Evolutionary conservation across 108 stramenopile species (phyloP).

Genomic region (Discostella stelligeroides): DNA sequence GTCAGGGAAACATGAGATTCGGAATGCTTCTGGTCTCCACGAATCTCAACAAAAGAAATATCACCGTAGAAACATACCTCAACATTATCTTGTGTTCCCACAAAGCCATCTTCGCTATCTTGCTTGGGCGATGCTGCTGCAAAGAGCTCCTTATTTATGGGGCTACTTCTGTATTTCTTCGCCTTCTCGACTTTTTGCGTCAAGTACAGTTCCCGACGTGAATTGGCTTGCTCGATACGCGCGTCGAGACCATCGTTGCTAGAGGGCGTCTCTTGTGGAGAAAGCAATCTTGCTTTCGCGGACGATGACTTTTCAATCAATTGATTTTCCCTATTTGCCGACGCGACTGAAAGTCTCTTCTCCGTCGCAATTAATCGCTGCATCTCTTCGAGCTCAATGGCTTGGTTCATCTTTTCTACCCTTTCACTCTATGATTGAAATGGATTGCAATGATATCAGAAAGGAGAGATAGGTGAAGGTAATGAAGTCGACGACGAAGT

Average conservation of each 20-base stretch:
- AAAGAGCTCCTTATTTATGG: neutral
- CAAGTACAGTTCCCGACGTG: neutral
- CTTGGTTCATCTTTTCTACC: neutral
- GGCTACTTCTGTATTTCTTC: neutral
- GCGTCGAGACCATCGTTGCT: neutral
- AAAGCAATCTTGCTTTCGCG: neutral
- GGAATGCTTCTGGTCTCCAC: too few relatives aligned
- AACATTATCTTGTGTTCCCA: too few relatives aligned
- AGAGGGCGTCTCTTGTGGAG: neutral
- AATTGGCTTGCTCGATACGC: slow-evolving; percentile 1
- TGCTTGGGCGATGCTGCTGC: slow-evolving; percentile 5
- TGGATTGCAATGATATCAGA: too few relatives aligned
- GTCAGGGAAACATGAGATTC: too few relatives aligned
- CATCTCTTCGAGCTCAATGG: slow-evolving; percentile 4
- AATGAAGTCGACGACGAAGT: neutral
- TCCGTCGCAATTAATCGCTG: slow-evolving; percentile 1
- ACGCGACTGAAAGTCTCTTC: neutral
- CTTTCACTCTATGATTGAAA: slow-evolving; percentile 4
- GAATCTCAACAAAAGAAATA: too few relatives aligned
- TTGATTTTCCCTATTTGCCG: neutral
- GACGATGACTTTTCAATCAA: neutral
- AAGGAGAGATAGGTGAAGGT: neutral
- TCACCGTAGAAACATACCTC: too few relatives aligned
- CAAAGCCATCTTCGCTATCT: neutral
- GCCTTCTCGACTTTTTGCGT: slow-evolving; percentile 7